These are phyloP conservation scores for Citrus hindsii DNA, from an alignment of 345 rosid species.

Conservation along the genomic window DNA sequence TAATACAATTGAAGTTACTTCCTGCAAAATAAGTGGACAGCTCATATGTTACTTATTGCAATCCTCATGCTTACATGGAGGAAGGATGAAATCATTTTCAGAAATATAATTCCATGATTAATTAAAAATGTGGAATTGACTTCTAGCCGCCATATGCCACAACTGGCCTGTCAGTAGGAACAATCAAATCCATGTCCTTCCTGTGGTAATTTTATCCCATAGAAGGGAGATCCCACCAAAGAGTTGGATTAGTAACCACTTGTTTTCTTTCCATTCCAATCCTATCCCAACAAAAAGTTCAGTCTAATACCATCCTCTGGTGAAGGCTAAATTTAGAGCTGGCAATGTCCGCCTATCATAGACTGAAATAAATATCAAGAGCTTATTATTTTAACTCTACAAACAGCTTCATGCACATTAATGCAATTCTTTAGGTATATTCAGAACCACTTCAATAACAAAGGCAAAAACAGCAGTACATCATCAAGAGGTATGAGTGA, in stretches of 20 bases:
- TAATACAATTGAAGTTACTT: slow-evolving; percentile 69
- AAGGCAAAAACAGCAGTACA: background rate
- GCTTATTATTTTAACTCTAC: background rate
- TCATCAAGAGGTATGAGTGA: background rate
- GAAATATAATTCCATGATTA: background rate
- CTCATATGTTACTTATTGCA: background rate
- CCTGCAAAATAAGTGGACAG: slow-evolving; percentile 46
- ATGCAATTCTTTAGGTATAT: too few species aligned
- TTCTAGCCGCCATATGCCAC: background rate
- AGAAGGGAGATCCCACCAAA: background rate
- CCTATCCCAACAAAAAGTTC: background rate
- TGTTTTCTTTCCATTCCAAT: background rate
- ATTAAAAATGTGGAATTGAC: background rate
- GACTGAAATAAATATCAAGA: background rate
- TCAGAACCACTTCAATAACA: background rate
- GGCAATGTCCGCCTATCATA: background rate
- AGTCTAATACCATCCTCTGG: background rate
- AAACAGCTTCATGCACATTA: background rate
- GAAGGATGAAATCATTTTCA: background rate
- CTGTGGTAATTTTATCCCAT: background rate
- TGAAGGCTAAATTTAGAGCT: background rate
- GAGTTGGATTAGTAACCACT: background rate
- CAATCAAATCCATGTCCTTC: background rate
- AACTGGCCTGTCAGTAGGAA: background rate
- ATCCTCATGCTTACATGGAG: background rate